Evolutionary conservation across 2,329 filamentous ascomycete genomes (phyloP).

Genomic region (Sordariomycetes sp.): DNA sequence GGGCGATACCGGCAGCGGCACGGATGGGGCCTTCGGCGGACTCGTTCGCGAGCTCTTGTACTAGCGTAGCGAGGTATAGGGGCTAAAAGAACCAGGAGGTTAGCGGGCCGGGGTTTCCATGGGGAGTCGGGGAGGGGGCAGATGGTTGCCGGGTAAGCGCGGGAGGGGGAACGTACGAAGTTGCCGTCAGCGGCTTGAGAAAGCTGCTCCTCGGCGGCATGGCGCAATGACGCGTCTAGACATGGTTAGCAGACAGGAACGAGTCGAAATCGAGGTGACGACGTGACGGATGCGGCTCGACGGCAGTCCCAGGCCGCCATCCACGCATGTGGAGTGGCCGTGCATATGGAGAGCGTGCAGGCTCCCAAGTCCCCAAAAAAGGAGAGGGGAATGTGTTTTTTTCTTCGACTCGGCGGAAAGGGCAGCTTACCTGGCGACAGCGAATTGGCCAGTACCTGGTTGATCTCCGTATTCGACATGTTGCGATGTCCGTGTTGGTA

Average conservation of each 20-base stretch:
- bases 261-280: slow-evolving; percentile 6
- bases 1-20: slow-evolving; percentile 85
- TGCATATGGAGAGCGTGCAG: background rate
- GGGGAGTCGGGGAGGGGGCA: background rate
- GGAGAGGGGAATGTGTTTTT: slow-evolving; percentile 3
- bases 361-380: background rate
- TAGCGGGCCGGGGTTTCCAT: background rate
- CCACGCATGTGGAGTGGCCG: background rate
- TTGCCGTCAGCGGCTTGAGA: slow-evolving; percentile 85
- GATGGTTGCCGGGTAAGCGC: background rate
- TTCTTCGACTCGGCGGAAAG: background rate
- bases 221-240: slow-evolving; percentile 72
- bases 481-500: slow-evolving; percentile 17
- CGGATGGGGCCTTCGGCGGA: slow-evolving; percentile 72
- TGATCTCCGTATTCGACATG: slow-evolving; percentile 82
- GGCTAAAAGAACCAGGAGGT: slow-evolving; percentile 43
- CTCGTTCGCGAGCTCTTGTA: slow-evolving; percentile 90
- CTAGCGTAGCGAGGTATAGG: slow-evolving; percentile 84
- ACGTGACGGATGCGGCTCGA: slow-evolving; percentile 1
- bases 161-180: slow-evolving; percentile 55
- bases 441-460: slow-evolving; percentile 94
- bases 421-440: slow-evolving; percentile 73
- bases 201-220: slow-evolving; percentile 89
- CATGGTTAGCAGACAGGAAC: background rate
- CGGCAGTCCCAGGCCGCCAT: slow-evolving; percentile 3